Base-by-base conservation (phyloP, 2,329 filamentous ascomycete species). In the Basipetospora chlamydospora region DNA sequence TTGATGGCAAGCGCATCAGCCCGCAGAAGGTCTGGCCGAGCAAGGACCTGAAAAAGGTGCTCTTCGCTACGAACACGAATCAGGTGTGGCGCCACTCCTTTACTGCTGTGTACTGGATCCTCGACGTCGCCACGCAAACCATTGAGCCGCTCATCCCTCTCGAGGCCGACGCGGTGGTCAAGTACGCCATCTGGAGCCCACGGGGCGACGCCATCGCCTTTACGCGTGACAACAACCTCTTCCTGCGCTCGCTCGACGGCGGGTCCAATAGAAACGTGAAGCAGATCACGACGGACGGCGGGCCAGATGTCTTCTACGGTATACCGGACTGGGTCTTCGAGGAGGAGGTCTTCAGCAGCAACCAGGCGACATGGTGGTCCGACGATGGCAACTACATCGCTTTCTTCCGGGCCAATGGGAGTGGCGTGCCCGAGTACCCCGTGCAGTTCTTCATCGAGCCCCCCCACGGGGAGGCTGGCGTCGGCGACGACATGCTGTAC, bases 271-370 rank as follows among this genome's bases (percentile, higher is more conserved):
- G 72, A 15, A 59, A 67, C 12, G 69, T 84, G 4, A 66, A 70
- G 5, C 74, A 80, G 42, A 80, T 98, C 47, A 96, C 90, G 2
- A 74, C 66, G 37, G 88, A 98, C 51, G 90, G 92, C 10, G 84
- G 88, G 0, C 65, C 76, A 1, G 77, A 96, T 47, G 74, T 90
- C 41, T 98, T 98, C 57, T 95, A 98, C 49, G 90, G 90, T 13
- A 75, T 95, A 15, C 90, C 90, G 1, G 92, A 98, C 55, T 98
- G 90, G 90, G 90, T 96, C 0, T 94, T 93, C 49, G 84, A 92
- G 51, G 66, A 70, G 46, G 61, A 64, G 39, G 60, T 64, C 3
- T 83, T 96, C 43, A 57, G 64, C 11, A 79, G 73, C 2, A 81
- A 83, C 46, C 84, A 73, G 42, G 88, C 83, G 5, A 92, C 87